A percentile compares a stretch with the other conserved stretches of the same genome.
phyloP scores from a whole-genome alignment of 1,139 yeast species.

The Scheffersomyces segobiensis region DNA sequence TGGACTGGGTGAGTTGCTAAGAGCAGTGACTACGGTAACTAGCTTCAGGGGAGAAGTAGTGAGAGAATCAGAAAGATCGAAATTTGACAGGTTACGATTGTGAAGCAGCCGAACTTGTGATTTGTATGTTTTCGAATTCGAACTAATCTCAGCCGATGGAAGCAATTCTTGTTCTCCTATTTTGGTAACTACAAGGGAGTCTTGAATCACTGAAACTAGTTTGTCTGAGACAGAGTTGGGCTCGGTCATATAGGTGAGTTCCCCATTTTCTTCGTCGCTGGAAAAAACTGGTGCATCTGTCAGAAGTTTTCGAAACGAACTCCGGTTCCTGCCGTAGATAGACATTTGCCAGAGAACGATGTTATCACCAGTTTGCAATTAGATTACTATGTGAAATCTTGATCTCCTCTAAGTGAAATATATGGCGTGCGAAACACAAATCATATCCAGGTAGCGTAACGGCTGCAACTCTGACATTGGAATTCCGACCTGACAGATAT shows the following conservation, averaged over 20 bases:
- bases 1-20: slow-evolving; percentile 4
- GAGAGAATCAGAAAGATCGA: slow-evolving; percentile 7
- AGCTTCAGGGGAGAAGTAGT: slow-evolving; percentile 22
- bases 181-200: not conserved
- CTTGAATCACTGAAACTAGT: slow-evolving; percentile 1
- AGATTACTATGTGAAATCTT: not conserved
- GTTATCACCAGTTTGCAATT: not conserved
- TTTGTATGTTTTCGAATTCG: not conserved
- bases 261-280: slow-evolving; percentile 8
- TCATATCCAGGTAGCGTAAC: not conserved
- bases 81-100: not conserved
- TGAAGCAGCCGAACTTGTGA: not conserved
- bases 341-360: slow-evolving; percentile 1
- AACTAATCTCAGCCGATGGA: not conserved
- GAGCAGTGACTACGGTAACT: slow-evolving; percentile 11
- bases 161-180: not conserved
- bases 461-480: not conserved
- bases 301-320: slow-evolving; percentile 1
- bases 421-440: not conserved
- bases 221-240: not conserved
- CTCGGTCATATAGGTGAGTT: not conserved
- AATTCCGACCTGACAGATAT: not conserved
- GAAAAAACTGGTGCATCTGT: slow-evolving; percentile 5
- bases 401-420: not conserved
- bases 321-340: slow-evolving; percentile 7